These are phyloP conservation scores for Diaporthe vaccinii DNA, from an alignment of 2,329 filamentous ascomycete genomes.

Conservation along the genomic window DNA sequence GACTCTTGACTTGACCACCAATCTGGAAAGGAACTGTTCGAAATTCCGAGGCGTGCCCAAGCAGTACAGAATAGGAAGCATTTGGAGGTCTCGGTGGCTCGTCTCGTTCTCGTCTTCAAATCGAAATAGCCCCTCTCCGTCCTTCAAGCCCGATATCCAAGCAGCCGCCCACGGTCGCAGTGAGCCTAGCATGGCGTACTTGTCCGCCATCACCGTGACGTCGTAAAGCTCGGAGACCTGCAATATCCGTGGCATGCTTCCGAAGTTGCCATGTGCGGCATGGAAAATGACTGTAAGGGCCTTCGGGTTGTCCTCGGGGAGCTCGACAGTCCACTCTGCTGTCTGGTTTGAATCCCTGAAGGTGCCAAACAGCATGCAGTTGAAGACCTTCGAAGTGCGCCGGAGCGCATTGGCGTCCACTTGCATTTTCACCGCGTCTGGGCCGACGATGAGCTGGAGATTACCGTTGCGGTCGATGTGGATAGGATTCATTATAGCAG, in stretches of 20 bases:
- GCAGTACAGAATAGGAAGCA: neutral
- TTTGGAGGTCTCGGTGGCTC: neutral
- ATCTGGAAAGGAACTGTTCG: too few relatives aligned
- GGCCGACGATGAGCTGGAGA: conserved; percentile 24
- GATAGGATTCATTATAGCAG: too few relatives aligned
- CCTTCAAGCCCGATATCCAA: neutral
- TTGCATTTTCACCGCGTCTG: neutral
- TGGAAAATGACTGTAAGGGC: neutral
- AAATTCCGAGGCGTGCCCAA: too few relatives aligned
- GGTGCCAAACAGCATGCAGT: conserved; percentile 5
- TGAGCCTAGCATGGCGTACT: conserved; percentile 1
- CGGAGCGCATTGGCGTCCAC: conserved; percentile 15
- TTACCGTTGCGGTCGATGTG: conserved; percentile 21
- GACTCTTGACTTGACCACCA: too few relatives aligned
- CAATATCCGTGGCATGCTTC: neutral
- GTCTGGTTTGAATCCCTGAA: neutral
- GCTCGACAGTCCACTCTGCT: conserved; percentile 9
- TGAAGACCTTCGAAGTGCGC: neutral
- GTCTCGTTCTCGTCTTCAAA: neutral
- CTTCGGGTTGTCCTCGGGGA: conserved; percentile 18
- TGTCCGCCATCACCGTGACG: neutral
- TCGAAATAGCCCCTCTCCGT: too few relatives aligned
- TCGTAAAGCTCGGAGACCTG: neutral
- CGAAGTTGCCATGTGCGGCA: conserved; percentile 16
- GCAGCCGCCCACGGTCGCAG: neutral